These are phyloP conservation scores for Penicillium sumatraense DNA, from an alignment of 2,329 filamentous ascomycete genomes.

Conservation along the genomic window DNA sequence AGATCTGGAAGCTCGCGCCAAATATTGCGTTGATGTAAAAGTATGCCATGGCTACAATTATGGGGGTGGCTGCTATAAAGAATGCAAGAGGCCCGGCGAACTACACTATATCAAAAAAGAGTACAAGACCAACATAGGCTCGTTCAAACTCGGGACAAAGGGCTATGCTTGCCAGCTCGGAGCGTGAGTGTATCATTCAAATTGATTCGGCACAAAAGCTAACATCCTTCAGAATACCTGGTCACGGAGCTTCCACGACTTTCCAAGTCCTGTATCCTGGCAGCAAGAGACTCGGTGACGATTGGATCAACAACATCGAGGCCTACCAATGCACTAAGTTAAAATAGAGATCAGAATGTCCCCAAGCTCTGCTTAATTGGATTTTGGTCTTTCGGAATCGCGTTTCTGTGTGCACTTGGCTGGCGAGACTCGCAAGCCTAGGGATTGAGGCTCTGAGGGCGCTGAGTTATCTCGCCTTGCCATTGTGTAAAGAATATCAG, in stretches of 20 bases:
- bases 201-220: neutral
- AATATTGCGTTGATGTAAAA: neutral
- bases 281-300: neutral
- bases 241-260: neutral
- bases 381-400: too few relatives aligned
- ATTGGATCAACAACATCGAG: neutral
- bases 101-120: neutral
- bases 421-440: too few relatives aligned
- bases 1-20: neutral
- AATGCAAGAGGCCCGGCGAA: neutral
- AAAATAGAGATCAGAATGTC: too few relatives aligned
- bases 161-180: neutral
- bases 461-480: too few relatives aligned
- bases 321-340: neutral
- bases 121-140: neutral
- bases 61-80: neutral
- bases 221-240: too few relatives aligned
- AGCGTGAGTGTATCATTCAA: neutral
- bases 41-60: constrained; percentile 2
- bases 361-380: too few relatives aligned
- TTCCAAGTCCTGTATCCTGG: neutral
- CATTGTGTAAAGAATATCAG: too few relatives aligned
- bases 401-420: too few relatives aligned
- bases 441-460: too few relatives aligned
- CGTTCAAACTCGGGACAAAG: neutral